Base-by-base conservation (phyloP, 2,329 filamentous ascomycete species). In the Aspergillus ustus region DNA sequence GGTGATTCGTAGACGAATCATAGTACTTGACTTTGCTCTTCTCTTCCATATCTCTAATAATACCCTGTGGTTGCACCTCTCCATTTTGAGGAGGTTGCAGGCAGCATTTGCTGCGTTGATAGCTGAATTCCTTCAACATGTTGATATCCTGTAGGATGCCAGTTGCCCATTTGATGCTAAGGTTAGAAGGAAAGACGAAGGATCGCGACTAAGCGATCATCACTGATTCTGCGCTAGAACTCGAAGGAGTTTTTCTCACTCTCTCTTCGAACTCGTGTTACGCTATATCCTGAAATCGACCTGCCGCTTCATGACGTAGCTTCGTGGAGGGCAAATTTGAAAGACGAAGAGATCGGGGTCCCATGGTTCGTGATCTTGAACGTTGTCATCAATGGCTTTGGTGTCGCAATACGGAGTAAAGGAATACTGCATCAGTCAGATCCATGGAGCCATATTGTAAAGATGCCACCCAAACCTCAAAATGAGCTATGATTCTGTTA, bases 1-100 rank as follows among this genome's bases (percentile, higher is more conserved):
- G 50, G 22, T 43, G 28, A 54, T 34, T 20, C 52, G 3, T 55
- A 29, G 29, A 22, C 58, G 40, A 37, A 31, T 48, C 58, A 57
- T 53, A 28, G 29, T 31, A 40, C 22, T 29, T 53, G 51, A 59
- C 29, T 29, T 48, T 28, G 37, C 29, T 20, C 45, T 34, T 37
- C 20, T 40, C 13, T 19, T 49, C 34, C 11, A 40, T 40, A 40
- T 20, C 19, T 59, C 22, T 50, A 13, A 22, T 57, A 4, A n/a
- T 50, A n/a, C 13, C 28, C 22, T 40, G 34, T 40, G 34, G 34
- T 15, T 40, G 34, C 34, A 40, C 1, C 15, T 40, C 6, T 40
- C 34, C 34, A 40, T 40, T 40, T 15, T 13, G 34, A 40, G 34
- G 34, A 40, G 13, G 34, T 40, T 15, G 34, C 15, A 40, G 31